Evolutionary conservation across 441 rosid species (phyloP).

Genomic region (Pelargonium citronellum): DNA sequence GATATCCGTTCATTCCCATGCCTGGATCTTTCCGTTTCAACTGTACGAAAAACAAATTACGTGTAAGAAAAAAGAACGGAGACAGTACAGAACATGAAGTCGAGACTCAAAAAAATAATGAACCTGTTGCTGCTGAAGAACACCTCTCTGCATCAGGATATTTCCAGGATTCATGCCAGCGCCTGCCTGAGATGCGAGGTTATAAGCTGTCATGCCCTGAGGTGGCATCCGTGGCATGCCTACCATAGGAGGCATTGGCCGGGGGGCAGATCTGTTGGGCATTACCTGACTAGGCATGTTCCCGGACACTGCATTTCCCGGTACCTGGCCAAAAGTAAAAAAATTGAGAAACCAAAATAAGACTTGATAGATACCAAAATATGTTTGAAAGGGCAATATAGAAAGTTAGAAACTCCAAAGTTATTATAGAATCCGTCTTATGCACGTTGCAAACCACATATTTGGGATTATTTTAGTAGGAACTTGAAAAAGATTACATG

Average conservation of each 20-base stretch:
- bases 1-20: slow-evolving; percentile 73
- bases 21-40: slow-evolving; percentile 85
- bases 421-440: too few relatives aligned
- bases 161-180: slow-evolving; percentile 71
- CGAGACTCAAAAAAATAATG: not conserved
- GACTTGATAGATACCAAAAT: not conserved
- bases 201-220: slow-evolving; percentile 61
- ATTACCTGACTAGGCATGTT: slow-evolving; percentile 54
- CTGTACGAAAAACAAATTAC: slow-evolving; percentile 30
- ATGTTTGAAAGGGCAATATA: too few relatives aligned
- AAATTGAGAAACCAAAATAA: not conserved
- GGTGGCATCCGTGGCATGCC: slow-evolving; percentile 77
- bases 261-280: slow-evolving; percentile 57
- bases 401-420: too few relatives aligned
- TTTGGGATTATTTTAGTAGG: too few relatives aligned
- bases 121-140: slow-evolving; percentile 50
- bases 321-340: not conserved
- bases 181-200: slow-evolving; percentile 54
- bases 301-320: slow-evolving; percentile 54
- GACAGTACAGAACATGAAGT: not conserved
- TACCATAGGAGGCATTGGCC: slow-evolving; percentile 51
- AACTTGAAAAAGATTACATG: too few relatives aligned
- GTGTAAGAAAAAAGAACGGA: not conserved
- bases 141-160: slow-evolving; percentile 66
- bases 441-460: too few relatives aligned